Conservation (phyloP, 495 filamentous ascomycete species). For the Hyphodiscus hymeniophilus region DNA sequence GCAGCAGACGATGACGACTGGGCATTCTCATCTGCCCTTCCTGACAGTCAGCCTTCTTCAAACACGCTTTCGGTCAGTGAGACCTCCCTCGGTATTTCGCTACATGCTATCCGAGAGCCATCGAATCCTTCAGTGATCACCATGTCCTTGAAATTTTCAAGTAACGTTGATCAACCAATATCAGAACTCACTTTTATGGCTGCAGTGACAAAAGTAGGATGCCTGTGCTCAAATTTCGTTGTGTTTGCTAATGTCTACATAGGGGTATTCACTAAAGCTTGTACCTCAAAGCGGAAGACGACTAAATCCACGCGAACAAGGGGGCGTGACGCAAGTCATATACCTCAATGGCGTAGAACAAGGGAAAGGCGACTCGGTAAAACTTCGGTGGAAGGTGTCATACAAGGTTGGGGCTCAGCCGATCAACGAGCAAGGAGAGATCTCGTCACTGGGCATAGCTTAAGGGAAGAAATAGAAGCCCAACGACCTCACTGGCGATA, state of each 20-base stretch:
- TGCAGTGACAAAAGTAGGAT: slow-evolving; percentile 83
- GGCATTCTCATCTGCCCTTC: slow-evolving; percentile 82
- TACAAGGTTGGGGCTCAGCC: slow-evolving; percentile 61
- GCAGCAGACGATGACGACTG: slow-evolving; percentile 78
- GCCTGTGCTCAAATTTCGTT: neutral
- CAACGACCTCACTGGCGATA: neutral
- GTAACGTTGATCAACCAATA: slow-evolving; percentile 60
- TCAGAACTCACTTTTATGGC: slow-evolving; percentile 81
- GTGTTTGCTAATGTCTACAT: slow-evolving; percentile 3
- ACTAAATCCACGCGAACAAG: slow-evolving; percentile 62
- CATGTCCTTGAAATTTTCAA: slow-evolving; percentile 67
- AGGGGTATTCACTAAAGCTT: slow-evolving; percentile 76
- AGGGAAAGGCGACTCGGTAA: slow-evolving; percentile 67
- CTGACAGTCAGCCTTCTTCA: slow-evolving; percentile 37
- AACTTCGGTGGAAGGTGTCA: slow-evolving; percentile 79
- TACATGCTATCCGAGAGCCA: slow-evolving; percentile 34
- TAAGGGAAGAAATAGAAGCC: slow-evolving; percentile 2
- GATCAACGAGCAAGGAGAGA: slow-evolving; percentile 77
- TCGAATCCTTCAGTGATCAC: slow-evolving; percentile 38
- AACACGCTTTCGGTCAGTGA: slow-evolving; percentile 41
- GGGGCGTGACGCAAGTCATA: slow-evolving; percentile 79
- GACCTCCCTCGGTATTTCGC: slow-evolving; percentile 41
- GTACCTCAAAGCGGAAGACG: slow-evolving; percentile 74
- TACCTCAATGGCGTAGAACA: slow-evolving; percentile 60
- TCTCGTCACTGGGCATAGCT: slow-evolving; percentile 72